phyloP scores from a whole-genome alignment of 495 filamentous ascomycete genomes.

The Neurospora intermedia region DNA sequence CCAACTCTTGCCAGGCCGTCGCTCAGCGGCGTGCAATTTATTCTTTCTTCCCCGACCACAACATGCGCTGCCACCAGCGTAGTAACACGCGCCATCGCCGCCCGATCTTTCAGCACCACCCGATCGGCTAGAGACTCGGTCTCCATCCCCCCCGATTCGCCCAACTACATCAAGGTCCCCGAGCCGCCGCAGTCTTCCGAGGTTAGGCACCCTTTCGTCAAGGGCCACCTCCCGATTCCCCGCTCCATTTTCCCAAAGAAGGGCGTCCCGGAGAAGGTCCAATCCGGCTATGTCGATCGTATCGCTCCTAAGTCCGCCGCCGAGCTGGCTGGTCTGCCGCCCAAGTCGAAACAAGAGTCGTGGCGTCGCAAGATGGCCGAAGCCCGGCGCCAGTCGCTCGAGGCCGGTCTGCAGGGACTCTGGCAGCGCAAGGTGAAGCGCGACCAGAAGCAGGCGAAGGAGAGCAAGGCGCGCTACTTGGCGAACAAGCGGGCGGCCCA shows the following conservation, averaged over 20 bases:
- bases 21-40: constrained; percentile 13
- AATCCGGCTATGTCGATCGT: constrained; percentile 16
- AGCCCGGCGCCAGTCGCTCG: constrained; percentile 25
- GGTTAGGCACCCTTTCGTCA: constrained; percentile 20
- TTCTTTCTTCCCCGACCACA: constrained; percentile 41
- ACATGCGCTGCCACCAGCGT: constrained; percentile 45
- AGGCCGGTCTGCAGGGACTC: constrained; percentile 25
- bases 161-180: constrained; percentile 34
- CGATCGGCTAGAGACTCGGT: neutral
- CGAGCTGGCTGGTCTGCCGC: constrained; percentile 12
- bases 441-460: constrained; percentile 5
- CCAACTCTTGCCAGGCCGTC: constrained; percentile 9
- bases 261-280: constrained; percentile 23
- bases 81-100: constrained; percentile 2
- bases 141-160: constrained; percentile 34
- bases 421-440: constrained; percentile 25
- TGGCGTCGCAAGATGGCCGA: constrained; percentile 27
- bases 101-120: constrained; percentile 10
- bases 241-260: constrained; percentile 31
- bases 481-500: constrained; percentile 19
- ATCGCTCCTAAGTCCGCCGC: constrained; percentile 19
- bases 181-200: constrained; percentile 34
- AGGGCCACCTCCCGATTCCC: constrained; percentile 35
- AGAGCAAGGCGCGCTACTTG: constrained; percentile 4
- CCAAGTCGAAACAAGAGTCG: constrained; percentile 20